phyloP scores from a whole-genome alignment of 495 filamentous ascomycete genomes.

The Aspergillus cristatus region DNA sequence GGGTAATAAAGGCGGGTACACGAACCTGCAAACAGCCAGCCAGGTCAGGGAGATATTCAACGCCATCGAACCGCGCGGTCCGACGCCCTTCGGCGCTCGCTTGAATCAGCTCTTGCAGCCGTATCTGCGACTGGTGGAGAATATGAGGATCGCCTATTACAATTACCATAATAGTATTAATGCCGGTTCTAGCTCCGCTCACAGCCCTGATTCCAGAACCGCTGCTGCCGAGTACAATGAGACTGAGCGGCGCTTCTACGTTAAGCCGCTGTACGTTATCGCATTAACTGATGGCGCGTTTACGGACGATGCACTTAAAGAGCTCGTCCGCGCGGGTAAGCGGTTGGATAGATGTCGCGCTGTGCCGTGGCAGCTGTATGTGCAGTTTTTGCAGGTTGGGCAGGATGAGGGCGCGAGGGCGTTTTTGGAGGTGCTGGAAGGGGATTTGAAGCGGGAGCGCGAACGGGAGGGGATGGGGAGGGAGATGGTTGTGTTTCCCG shows the following conservation, averaged over 20 bases:
- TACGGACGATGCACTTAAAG: constrained; percentile 67
- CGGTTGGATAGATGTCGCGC: constrained; percentile 64
- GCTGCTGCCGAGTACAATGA: constrained; percentile 27
- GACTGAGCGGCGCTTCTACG: constrained; percentile 9
- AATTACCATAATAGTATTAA: too few relatives aligned
- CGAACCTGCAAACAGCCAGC: constrained; percentile 42
- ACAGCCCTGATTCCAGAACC: too few relatives aligned
- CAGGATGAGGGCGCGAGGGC: constrained; percentile 53
- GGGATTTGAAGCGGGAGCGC: constrained; percentile 25
- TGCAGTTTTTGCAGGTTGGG: constrained; percentile 97
- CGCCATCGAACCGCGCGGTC: constrained; percentile 50
- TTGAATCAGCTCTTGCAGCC: constrained; percentile 65
- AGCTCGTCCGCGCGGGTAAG: constrained; percentile 58
- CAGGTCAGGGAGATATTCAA: constrained; percentile 60
- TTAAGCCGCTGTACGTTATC: constrained; percentile 89
- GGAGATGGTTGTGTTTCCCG: too few relatives aligned
- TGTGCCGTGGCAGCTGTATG: constrained; percentile 76
- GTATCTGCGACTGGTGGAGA: constrained; percentile 46
- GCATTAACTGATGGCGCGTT: constrained; percentile 87
- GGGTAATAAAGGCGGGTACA: constrained; percentile 37
- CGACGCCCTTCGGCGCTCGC: constrained; percentile 68
- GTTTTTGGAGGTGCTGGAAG: constrained; percentile 69
- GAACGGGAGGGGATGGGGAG: too few relatives aligned
- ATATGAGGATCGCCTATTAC: constrained; percentile 21
- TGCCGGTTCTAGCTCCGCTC: too few relatives aligned